Conservation (phyloP, 495 filamentous ascomycete species). For the Penicillium parvum region DNA sequence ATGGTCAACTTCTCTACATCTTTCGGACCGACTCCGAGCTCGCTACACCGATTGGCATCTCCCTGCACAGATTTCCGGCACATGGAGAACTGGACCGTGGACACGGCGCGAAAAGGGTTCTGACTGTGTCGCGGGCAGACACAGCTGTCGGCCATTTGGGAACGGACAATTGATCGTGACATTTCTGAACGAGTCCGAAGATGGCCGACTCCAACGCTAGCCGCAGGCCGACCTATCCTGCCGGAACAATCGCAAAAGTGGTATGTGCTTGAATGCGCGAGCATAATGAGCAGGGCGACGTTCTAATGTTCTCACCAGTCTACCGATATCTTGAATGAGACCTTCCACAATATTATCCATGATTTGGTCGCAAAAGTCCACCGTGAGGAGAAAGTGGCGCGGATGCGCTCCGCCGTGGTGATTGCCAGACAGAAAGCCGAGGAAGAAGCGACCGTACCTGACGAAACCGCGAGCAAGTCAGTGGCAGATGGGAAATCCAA, state of each 20-base stretch:
- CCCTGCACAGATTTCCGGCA: slow-evolving; percentile 26
- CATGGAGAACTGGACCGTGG: slow-evolving; percentile 26
- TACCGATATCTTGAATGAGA: slow-evolving; percentile 58
- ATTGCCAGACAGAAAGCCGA: slow-evolving; percentile 62
- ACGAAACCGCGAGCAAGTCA: slow-evolving; percentile 33
- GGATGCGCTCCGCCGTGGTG: slow-evolving; percentile 69
- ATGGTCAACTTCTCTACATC: slow-evolving; percentile 10
- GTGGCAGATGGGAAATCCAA: slow-evolving; percentile 27
- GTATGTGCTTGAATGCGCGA: slow-evolving; percentile 23
- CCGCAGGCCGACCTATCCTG: slow-evolving; percentile 30
- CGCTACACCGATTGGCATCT: slow-evolving; percentile 14
- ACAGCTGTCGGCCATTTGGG: slow-evolving; percentile 19
- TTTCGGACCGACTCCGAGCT: slow-evolving; percentile 16
- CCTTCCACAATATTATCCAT: slow-evolving; percentile 69
- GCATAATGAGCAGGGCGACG: background rate
- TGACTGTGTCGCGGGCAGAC: slow-evolving; percentile 26
- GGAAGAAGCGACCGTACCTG: slow-evolving; percentile 38
- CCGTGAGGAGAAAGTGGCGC: slow-evolving; percentile 68
- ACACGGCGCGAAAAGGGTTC: slow-evolving; percentile 19
- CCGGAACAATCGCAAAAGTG: slow-evolving; percentile 44
- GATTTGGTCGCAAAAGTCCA: slow-evolving; percentile 67
- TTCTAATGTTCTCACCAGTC: slow-evolving; percentile 26
- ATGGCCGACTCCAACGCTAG: slow-evolving; percentile 39
- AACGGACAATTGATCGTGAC: slow-evolving; percentile 8
- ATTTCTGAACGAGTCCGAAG: slow-evolving; percentile 17